Base-by-base conservation (phyloP, 2,329 filamentous ascomycete species). In the Geosmithia flava region DNA sequence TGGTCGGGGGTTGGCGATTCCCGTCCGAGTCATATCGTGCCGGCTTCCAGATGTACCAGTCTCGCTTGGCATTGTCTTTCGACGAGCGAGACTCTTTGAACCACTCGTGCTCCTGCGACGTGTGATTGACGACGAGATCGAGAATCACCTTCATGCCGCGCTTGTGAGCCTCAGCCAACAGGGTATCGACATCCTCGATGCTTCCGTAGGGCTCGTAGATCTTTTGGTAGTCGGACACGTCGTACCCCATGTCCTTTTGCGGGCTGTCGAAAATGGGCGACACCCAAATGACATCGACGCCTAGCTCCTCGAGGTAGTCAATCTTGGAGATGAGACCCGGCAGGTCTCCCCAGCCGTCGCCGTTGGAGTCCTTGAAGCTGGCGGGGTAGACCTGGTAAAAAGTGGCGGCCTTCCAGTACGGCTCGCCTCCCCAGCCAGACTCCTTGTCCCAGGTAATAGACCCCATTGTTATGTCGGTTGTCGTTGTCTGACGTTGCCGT, bases 61-160 rank as follows among this genome's bases (percentile, higher is more conserved):
- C 72, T 19, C 78, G 63, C 53, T 81, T 78, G 0, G 69, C 60
- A 53, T 69, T 75, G 15, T 66, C 59, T 49, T 68, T 74, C 2
- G 69, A 72, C 0, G 68, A 70, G 2, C 72, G 66, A 2, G 74
- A 74, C 45, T 77, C 69, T 45, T 71, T 65, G 59, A 81, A 81
- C 78, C 78, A 81, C 7, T 64, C 59, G 47, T 81, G 76, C 55
- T 79, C 66, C 30, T 65, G 54, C 0, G 65, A 68, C 0, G 82
- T 87, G 56, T 88, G 84, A 49, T 87, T 88, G 17, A 87, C 76
- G 0, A 88, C 84, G 7, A 88, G 65, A 53, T 88, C 83, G 53
- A 87, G 75, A 10, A 88, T 74, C 8, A 88, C 65, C 57, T 80
- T 82, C 68, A 87, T 80, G 0, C 70, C 75, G 2, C 78, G 66